phyloP scores from a whole-genome alignment of 768 basidiomycete species.

The Royoungia palumana region DNA sequence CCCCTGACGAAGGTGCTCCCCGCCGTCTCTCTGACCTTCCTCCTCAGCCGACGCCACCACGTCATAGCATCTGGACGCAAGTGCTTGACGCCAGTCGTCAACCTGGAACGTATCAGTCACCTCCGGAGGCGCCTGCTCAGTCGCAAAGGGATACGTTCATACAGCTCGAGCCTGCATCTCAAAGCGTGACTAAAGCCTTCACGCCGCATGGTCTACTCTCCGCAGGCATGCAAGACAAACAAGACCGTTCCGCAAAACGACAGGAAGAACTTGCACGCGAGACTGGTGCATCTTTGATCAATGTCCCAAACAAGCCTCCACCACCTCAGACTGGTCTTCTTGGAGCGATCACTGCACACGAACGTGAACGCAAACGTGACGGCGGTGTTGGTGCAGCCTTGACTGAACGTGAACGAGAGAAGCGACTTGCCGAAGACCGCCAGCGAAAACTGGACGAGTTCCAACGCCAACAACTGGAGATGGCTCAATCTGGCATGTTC shows the following conservation, averaged over 20 bases:
- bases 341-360: slow-evolving; percentile 93
- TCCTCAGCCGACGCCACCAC: slow-evolving; percentile 45
- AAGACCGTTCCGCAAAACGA: slow-evolving; percentile 91
- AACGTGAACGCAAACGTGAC: slow-evolving; percentile 90
- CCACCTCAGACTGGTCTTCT: slow-evolving; percentile 94
- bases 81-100: slow-evolving; percentile 70
- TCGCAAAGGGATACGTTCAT: slow-evolving; percentile 56
- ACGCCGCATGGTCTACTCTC: slow-evolving; percentile 92
- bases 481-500: slow-evolving; percentile 82
- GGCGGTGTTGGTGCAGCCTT: slow-evolving; percentile 93
- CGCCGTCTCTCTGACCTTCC: slow-evolving; percentile 55
- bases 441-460: slow-evolving; percentile 91
- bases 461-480: slow-evolving; percentile 85
- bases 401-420: slow-evolving; percentile 94
- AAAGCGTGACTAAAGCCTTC: slow-evolving; percentile 89
- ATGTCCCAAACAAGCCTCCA: slow-evolving; percentile 93
- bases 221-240: slow-evolving; percentile 92
- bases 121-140: slow-evolving; percentile 34
- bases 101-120: slow-evolving; percentile 37
- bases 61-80: slow-evolving; percentile 84
- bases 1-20: slow-evolving; percentile 55
- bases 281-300: slow-evolving; percentile 86
- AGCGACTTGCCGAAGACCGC: slow-evolving; percentile 85
- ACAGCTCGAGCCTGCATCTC: slow-evolving; percentile 66
- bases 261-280: slow-evolving; percentile 94